Evolutionary conservation across 805 yeast species (phyloP), one percentile per base, ranked within the genome.

Genomic region (Candida vartiovaarae): DNA sequence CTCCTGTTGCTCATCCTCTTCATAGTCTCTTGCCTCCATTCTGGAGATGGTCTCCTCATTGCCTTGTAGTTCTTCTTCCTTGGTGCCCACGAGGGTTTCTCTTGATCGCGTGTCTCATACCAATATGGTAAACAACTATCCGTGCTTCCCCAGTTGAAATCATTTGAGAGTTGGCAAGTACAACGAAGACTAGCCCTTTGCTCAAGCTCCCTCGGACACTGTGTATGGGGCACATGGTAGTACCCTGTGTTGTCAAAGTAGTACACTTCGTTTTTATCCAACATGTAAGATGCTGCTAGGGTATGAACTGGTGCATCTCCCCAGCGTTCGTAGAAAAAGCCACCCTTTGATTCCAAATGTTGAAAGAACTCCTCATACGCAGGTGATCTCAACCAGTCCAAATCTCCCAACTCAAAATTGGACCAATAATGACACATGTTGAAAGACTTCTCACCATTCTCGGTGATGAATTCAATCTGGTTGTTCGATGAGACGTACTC

Each of bases 231-330:
- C 10, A 60, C 69, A 62, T 85, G 93, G 52, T 71, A 72, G 61
- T 85, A 86, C 8, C 93, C 95, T 34, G 85, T 71, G 49, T 85
- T 82, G 44, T 78, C 82, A 55, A 86, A 83, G 66, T 75, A 83
- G 61, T 82, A 86, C 15, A 86, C 59, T 54, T 83, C 75, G 29
- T 67, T 64, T 53, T 70, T 69, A 48, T 77, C 72, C 40, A 81
- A 61, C 55, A 84, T 70, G 38, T 82, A 64, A 2, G 88, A 65
- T 3, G 78, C 84, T 5, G 85, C 95, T 40, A 86, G 72, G 1
- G 95, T 76, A 64, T 86, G 95, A n/a, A 86, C 76, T 4, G 95
- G 95, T 0, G 95, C 95, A 64, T 87, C 96, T 23, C 96, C 96
- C 95, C 95, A 87, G 52, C 96, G 72, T 65, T 87, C 93, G 58